Conservation (phyloP, 1,284 basidiomycete genomes). For the Fomitiporia mediterranea region DNA sequence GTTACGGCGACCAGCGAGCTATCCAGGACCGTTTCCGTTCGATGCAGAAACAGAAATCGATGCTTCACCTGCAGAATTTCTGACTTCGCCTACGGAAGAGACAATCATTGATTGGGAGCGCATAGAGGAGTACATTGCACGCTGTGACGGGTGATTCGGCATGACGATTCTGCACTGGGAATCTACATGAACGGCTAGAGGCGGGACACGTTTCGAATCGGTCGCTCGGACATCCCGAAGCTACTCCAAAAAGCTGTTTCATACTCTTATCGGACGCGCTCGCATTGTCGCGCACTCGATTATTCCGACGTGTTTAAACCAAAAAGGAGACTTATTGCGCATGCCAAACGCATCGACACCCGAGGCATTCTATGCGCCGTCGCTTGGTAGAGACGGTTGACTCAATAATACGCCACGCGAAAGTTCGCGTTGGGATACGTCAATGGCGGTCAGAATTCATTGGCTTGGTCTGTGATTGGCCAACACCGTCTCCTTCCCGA, state of each 20-base stretch:
- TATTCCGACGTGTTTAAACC: not conserved
- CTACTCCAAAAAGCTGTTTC: not conserved
- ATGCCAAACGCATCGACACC: not conserved
- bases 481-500: not conserved
- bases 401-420: too few relatives aligned
- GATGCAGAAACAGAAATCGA: conserved; percentile 1
- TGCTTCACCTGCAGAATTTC: conserved; percentile 6
- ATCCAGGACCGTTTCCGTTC: conserved; percentile 1
- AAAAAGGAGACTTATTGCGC: not conserved
- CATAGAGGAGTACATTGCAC: conserved; percentile 18
- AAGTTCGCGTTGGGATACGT: too few relatives aligned
- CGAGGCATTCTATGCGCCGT: not conserved
- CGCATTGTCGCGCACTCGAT: not conserved
- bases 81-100: conserved; percentile 10
- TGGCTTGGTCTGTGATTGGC: too few relatives aligned
- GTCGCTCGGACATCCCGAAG: not conserved
- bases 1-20: not conserved
- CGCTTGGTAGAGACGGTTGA: too few relatives aligned
- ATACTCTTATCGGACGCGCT: not conserved
- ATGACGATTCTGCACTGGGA: not conserved
- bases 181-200: not conserved
- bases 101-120: conserved; percentile 19
- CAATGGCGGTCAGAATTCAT: too few relatives aligned
- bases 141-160: not conserved
- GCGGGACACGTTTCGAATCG: not conserved